These are phyloP conservation scores for Trametes meyenii DNA, from an alignment of 768 basidiomycete species.

Conservation along the genomic window DNA sequence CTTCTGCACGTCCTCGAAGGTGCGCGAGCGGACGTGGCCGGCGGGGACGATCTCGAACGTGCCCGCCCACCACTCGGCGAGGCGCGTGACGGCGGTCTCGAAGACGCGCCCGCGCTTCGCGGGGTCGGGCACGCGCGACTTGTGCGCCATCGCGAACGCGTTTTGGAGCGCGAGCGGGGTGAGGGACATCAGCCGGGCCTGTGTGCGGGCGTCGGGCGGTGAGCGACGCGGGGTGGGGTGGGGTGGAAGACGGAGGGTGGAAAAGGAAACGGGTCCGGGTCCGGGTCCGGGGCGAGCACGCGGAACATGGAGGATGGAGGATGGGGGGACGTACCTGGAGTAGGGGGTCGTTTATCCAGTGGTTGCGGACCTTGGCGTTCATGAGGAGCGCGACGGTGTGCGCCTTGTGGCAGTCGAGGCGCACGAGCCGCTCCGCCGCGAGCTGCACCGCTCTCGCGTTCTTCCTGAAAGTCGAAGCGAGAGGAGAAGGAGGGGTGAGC, in stretches of 20 bases:
- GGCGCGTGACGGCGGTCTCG: constrained; percentile 72
- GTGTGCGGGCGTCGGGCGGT: background rate
- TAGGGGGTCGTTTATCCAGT: constrained; percentile 79
- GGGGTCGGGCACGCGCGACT: constrained; percentile 78
- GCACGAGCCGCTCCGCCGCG: constrained; percentile 68
- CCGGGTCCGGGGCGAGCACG: too few relatives aligned
- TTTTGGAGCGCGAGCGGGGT: constrained; percentile 81
- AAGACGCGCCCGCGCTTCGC: constrained; percentile 86
- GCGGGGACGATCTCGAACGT: constrained; percentile 65
- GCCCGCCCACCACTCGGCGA: constrained; percentile 84
- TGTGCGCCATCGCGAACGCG: constrained; percentile 79
- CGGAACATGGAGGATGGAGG: background rate
- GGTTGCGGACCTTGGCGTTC: constrained; percentile 75
- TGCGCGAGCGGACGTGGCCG: constrained; percentile 73
- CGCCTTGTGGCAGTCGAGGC: constrained; percentile 85
- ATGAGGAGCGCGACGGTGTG: constrained; percentile 84
- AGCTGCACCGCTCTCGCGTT: constrained; percentile 42
- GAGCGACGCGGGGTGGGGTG: constrained; percentile 1
- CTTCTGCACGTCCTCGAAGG: constrained; percentile 72
- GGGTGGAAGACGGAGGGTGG: constrained; percentile 15
- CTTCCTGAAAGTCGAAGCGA: constrained; percentile 37
- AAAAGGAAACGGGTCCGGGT: background rate
- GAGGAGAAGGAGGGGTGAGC: too few relatives aligned
- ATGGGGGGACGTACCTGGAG: constrained; percentile 64
- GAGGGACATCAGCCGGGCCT: constrained; percentile 90